Percentiles rank a stretch among this genome's conserved stretches.
Conservation (phyloP, 2,329 filamentous ascomycete species). For the Scedosporium apiospermum region DNA sequence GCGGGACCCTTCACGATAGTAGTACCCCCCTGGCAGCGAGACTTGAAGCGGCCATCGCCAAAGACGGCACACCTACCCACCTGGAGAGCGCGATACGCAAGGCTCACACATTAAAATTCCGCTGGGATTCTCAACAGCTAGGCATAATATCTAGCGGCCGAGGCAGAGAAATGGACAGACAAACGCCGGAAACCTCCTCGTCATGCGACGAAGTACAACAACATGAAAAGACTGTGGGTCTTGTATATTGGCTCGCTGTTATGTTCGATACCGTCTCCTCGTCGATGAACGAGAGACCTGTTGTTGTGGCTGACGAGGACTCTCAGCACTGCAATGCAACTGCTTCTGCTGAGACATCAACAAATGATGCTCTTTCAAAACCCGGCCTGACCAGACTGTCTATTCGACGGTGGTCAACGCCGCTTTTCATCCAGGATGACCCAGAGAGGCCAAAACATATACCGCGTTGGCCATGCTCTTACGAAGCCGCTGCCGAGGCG, state of each 20-base stretch:
- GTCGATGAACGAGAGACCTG: constrained; percentile 34
- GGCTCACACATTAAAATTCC: constrained; percentile 26
- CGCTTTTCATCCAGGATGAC: constrained; percentile 25
- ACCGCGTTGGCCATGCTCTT: constrained; percentile 43
- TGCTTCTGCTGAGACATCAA: constrained; percentile 14
- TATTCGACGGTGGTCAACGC: constrained; percentile 19
- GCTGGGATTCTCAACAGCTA: constrained; percentile 15
- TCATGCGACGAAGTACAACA: neutral
- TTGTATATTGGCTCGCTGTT: constrained; percentile 48
- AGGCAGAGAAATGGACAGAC: neutral
- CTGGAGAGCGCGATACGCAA: constrained; percentile 28
- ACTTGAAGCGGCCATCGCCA: neutral
- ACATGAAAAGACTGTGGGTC: constrained; percentile 34
- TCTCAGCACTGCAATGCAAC: constrained; percentile 23
- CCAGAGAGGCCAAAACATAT: constrained; percentile 11
- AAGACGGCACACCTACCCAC: constrained; percentile 21
- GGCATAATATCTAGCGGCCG: constrained; percentile 2
- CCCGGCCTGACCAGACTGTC: constrained; percentile 9
- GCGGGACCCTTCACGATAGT: neutral
- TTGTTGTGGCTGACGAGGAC: constrained; percentile 29
- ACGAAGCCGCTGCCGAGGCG: constrained; percentile 37
- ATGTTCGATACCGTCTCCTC: constrained; percentile 51
- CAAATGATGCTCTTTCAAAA: constrained; percentile 9
- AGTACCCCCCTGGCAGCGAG: neutral
- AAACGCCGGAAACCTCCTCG: too few species aligned